Base-by-base conservation (phyloP, 176 grass and related monocot species). In the Carex pumila region DNA sequence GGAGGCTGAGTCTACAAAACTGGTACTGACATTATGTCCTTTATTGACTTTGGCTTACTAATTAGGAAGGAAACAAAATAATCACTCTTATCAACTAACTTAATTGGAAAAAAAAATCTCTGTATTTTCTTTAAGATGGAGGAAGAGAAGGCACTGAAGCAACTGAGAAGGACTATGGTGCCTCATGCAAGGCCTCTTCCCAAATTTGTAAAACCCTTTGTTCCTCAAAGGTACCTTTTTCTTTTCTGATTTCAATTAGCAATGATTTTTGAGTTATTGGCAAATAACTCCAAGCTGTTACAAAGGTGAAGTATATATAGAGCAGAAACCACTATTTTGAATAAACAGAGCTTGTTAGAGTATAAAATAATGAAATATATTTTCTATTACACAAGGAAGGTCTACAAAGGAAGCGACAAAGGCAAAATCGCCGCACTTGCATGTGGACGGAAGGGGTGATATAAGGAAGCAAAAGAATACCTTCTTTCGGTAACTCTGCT, bases 81-180 rank as follows among this genome's bases (percentile, higher is more conserved):
- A 39, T 36, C 37, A 6, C 84, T 41, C 37, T 5, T 25, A 76
- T 17, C 6, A 79, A 91, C 55, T 12, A 55, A 49, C 58, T 41
- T 8, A 7, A 62, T 60, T 55, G 3, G 4, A 37, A 37, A 37
- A 37, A 37, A 17, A 21, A 58, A 88, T 83, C 66, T 79, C 4
- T 80, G 18, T 83, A 17, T 69, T 18, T 7, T 32, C 32, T 4
- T 87, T 30, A 62, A 99, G 97, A 92, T 99, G 12, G 97, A 99
- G 69, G 97, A 99, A 81, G 97, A 99, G 86, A 99, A 99, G 79
- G 97, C 91, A 1, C 37, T 95, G 58, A 99, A 99, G 63, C 97
- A 96, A 22, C 77, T 99, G 14, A 96, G 97, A 59, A 94, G 93
- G 64, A 88, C 93, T 1, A 82, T 99, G 97, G 90, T 96, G 31